Percentiles rank a stretch among this genome's conserved stretches.
These are phyloP conservation scores for Triticum turgidum DNA, from an alignment of 176 grass and related monocot genomes.

Conservation along the genomic window DNA sequence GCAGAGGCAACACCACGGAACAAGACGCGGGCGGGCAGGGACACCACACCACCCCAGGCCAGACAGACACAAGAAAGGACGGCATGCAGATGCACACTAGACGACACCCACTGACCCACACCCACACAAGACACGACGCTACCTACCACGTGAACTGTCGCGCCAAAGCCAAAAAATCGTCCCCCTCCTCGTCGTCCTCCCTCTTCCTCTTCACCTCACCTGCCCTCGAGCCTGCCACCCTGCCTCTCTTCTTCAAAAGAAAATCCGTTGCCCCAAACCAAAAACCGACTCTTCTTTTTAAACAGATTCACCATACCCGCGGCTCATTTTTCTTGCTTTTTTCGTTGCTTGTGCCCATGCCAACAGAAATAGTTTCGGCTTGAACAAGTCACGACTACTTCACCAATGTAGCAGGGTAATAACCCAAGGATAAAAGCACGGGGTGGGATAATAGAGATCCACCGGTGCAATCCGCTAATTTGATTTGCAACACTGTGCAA, in stretches of 20 bases:
- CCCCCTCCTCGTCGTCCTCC: neutral
- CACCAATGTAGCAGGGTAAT: neutral
- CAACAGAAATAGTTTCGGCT: neutral
- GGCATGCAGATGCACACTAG: neutral
- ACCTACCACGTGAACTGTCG: slow-evolving; percentile 16
- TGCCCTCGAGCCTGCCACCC: neutral
- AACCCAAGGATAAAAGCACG: neutral
- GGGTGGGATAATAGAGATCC: neutral
- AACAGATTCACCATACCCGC: neutral
- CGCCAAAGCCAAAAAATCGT: slow-evolving; percentile 3
- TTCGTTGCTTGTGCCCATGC: neutral
- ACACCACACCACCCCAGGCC: neutral
- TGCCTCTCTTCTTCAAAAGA: neutral
- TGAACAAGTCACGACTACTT: neutral
- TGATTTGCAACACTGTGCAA: slow-evolving; percentile 40
- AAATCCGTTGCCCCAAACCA: neutral
- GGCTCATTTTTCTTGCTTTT: neutral
- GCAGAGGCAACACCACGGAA: neutral
- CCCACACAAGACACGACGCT: neutral
- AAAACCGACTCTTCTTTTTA: neutral
- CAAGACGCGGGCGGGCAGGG: neutral
- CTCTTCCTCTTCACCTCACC: neutral
- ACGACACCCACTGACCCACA: slow-evolving; percentile 17
- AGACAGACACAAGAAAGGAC: neutral
- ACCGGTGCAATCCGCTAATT: neutral